phyloP scores from a whole-genome alignment of 345 rosid species.

The Eucalyptus tenuipes region DNA sequence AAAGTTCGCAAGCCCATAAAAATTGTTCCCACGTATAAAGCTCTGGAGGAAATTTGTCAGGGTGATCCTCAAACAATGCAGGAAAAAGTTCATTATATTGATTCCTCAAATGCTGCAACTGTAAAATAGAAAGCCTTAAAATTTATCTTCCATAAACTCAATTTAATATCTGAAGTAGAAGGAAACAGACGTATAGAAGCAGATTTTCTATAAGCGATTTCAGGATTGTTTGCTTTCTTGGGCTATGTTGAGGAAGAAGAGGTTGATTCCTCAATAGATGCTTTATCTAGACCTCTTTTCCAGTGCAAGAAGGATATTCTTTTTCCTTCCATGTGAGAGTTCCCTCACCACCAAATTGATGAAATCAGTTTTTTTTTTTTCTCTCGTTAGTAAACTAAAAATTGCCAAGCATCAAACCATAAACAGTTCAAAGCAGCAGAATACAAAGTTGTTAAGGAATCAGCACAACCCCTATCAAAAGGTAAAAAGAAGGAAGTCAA shows the following conservation, averaged over 20 bases:
- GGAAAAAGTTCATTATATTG: constrained; percentile 62
- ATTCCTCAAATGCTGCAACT: constrained; percentile 63
- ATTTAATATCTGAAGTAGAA: not conserved
- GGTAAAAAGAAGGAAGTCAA: not conserved
- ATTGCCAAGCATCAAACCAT: not conserved
- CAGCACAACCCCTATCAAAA: not conserved
- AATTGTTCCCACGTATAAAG: constrained; percentile 73
- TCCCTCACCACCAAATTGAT: not conserved
- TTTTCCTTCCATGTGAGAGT: not conserved
- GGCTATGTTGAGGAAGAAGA: not conserved
- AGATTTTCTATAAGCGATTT: not conserved
- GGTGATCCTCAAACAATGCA: constrained; percentile 31
- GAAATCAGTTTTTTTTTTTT: not conserved
- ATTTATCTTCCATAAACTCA: not conserved
- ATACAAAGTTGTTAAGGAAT: not conserved
- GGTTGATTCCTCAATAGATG: not conserved
- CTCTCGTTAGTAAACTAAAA: not conserved
- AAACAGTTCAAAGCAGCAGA: not conserved
- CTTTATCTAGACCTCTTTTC: not conserved
- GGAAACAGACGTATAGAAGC: not conserved
- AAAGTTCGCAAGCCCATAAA: constrained; percentile 89
- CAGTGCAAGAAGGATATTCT: not conserved
- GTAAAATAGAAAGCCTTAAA: not conserved
- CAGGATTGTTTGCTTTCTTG: not conserved
- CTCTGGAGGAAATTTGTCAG: constrained; percentile 50